Evolutionary conservation across 2,329 filamentous ascomycete species (phyloP).

Genomic region (Exutisphaerella laricina): DNA sequence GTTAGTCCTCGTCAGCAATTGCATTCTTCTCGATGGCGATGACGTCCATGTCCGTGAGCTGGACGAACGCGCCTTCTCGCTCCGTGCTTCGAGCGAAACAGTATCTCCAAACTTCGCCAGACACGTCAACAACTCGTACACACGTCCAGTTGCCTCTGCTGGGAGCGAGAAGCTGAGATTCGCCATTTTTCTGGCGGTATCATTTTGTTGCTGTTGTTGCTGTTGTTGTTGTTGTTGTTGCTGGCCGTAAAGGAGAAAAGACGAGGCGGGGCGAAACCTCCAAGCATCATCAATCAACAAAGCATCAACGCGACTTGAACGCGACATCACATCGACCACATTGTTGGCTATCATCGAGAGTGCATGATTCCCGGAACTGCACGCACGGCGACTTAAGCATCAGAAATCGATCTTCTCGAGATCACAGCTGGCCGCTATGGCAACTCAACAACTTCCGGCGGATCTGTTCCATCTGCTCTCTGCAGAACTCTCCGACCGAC

Average conservation of each 20-base stretch:
- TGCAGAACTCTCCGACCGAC: conserved; percentile 50
- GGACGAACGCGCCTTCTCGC: conserved; percentile 52
- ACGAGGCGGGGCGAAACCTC: background rate
- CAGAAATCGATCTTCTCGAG: too few species aligned
- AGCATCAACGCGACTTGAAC: background rate
- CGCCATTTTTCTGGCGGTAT: conserved; percentile 34
- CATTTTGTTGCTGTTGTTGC: conserved; percentile 2
- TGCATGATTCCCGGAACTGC: too few species aligned
- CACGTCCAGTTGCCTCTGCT: conserved; percentile 63
- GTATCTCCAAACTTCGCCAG: conserved; percentile 75
- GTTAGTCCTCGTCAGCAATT: conserved; percentile 11
- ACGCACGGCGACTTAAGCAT: too few species aligned
- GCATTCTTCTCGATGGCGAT: background rate
- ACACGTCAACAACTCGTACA: conserved; percentile 69
- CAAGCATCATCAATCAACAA: too few species aligned
- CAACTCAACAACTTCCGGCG: conserved; percentile 41
- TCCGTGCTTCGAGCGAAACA: conserved; percentile 67
- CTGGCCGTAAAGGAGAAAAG: background rate
- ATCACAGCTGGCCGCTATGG: conserved; percentile 11
- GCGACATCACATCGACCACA: conserved; percentile 9
- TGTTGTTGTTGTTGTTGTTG: too few species aligned
- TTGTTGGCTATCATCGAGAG: too few species aligned
- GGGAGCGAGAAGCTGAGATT: conserved; percentile 64
- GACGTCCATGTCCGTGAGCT: background rate
- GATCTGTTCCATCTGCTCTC: conserved; percentile 59